Base-by-base conservation (phyloP, 768 basidiomycete species). In the Krasilnikovozyma curviuscula region DNA sequence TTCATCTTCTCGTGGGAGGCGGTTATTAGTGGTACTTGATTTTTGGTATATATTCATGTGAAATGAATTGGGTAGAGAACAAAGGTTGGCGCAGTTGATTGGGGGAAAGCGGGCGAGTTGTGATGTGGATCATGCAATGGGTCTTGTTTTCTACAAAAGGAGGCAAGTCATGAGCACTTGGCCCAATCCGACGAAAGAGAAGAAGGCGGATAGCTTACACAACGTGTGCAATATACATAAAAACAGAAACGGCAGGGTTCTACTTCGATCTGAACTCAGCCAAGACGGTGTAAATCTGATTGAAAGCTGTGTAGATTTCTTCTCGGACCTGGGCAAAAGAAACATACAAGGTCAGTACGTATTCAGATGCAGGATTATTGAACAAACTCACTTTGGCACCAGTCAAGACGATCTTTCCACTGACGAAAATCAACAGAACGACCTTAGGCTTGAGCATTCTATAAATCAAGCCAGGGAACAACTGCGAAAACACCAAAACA, bases 401-500 rank as follows among this genome's bases (percentile, higher is more conserved):
- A 24, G 93, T 97, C 63, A 98, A 69, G 49, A 98, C 93, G 58
- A 97, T 97, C 72, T 97, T 98, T 28, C 93, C 93, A 23, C 89
- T 95, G 12, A 97, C 93, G 68, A 98, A 98, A 60, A 98, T 97
- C 44, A 98, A 73, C 34, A 98, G 70, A 33, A 98, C 93, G 55
- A 98, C 93, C 69, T 98, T 98, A 7, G 93, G 93, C 66, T 95
- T 93, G 68, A 95, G 82, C 93, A 97, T 97, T 57, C 91, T 83
- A 62, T 98, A 97, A 64, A 98, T 97, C 38, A 98, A 74, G 60
- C 93, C 91, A 46, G 93, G 91, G 79, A 98, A 97, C 48, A 97
- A 69, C 91, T 97, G 55, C 3, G 24, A 13, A 8, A 23, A 28
- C 19, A 25, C 3, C 19, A n/a, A 12, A 16, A 4, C 19, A 21